A percentile compares a stretch with the other conserved stretches of the same genome.
Conservation (phyloP, 352 stramenopile genomes). For the Phytophthora sojae region DNA sequence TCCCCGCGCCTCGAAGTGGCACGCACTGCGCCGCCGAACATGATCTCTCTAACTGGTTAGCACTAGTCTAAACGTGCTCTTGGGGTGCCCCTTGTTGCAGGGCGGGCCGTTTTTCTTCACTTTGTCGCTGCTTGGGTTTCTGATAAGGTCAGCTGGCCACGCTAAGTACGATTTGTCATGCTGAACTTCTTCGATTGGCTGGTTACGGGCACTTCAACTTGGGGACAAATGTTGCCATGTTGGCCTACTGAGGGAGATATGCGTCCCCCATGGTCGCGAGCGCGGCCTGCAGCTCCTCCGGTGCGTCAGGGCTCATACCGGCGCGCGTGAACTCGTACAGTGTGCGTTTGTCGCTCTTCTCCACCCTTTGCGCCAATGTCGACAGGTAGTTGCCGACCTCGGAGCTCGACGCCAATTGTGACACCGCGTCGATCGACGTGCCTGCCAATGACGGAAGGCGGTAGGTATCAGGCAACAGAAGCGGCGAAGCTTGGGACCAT, state of each 20-base stretch:
- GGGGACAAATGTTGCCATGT: constrained; percentile 9
- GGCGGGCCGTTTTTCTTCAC: constrained; percentile 10
- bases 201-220: constrained; percentile 23
- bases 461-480: constrained; percentile 28
- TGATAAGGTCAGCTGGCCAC: constrained; percentile 17
- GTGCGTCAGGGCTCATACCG: constrained; percentile 77
- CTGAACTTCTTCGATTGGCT: constrained; percentile 25
- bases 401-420: constrained; percentile 55
- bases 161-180: constrained; percentile 22
- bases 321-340: constrained; percentile 78
- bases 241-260: constrained; percentile 43
- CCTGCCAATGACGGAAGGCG: constrained; percentile 36
- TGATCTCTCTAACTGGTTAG: constrained; percentile 15
- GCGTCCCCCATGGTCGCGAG: constrained; percentile 54
- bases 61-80: not conserved
- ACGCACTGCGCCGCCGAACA: constrained; percentile 12
- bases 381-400: constrained; percentile 56
- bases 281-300: constrained; percentile 62
- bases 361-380: constrained; percentile 42
- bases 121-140: constrained; percentile 13
- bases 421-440: constrained; percentile 48
- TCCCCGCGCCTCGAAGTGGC: constrained; percentile 14
- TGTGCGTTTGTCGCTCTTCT: constrained; percentile 61
- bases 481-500: constrained; percentile 46
- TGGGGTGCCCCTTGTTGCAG: not conserved